Base-by-base conservation (phyloP, 352 stramenopile genomes). In the Phytophthora aleatoria region DNA sequence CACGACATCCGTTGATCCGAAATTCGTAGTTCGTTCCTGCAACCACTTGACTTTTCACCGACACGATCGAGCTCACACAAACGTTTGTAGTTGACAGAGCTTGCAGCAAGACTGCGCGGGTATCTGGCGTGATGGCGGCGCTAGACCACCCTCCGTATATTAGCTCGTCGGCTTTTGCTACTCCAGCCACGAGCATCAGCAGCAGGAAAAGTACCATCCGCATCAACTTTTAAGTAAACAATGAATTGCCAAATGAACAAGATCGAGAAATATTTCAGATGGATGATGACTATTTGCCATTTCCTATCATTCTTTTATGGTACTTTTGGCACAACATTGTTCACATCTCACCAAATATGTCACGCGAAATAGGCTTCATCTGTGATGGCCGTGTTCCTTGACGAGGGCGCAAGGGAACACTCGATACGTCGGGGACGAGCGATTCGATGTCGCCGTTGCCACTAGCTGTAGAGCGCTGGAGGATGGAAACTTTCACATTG, bases 381-480 rank as follows among this genome's bases (percentile, higher is more conserved):
- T 65, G 62, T 26, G 50, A 33, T 30, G 39, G 28, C 16, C 48
- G 60, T 13, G 47, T 27, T 51, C 51, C 50, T 43, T 54, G 47
- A 61, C 41, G 54, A 3, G 41, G 33, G 38, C 47, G 48, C 24
- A 64, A 56, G 11, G 61, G 50, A 26, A 65, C 41, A 35, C 20
- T 71, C 27, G 60, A 64, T 16, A 74, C 53, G 35, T 66, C 66
- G 2, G 69, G 55, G 24, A 83, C 74, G 6, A 86, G 73, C 20
- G 71, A 66, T 62, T 86, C 77, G 26, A 86, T 86, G 33, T 86
- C 77, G 27, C 65, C 62, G 51, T 66, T 73, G 15, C 6, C 50
- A 20, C 36, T 52, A 48, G 56, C 61, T 12, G 49, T 30, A 38
- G 53, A 60, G 27, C 63, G 76, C 31, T 75, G 57, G 16, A 83